Evolutionary conservation across 2,329 filamentous ascomycete genomes (phyloP).

Genomic region (Fusarium anthophilum): DNA sequence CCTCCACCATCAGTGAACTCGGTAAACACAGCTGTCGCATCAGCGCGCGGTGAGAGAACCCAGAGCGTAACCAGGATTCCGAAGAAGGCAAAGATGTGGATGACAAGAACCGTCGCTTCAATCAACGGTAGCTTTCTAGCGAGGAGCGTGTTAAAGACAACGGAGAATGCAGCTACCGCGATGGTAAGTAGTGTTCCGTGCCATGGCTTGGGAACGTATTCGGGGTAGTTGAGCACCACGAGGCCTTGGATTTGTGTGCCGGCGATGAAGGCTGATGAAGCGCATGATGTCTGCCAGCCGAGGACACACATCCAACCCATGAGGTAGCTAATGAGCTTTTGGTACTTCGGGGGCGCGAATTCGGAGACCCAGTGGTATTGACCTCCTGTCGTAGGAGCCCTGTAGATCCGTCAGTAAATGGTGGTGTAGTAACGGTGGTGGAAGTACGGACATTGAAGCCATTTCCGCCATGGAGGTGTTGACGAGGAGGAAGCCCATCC

Average conservation of each 20-base stretch:
- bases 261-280: slow-evolving; percentile 53
- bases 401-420: background rate
- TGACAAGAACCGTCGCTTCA: slow-evolving; percentile 25
- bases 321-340: slow-evolving; percentile 64
- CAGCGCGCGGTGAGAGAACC: slow-evolving; percentile 32
- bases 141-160: slow-evolving; percentile 31
- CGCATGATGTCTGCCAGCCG: slow-evolving; percentile 56
- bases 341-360: slow-evolving; percentile 57
- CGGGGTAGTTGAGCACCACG: slow-evolving; percentile 45
- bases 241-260: slow-evolving; percentile 58
- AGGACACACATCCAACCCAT: slow-evolving; percentile 57
- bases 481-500: slow-evolving; percentile 51
- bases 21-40: slow-evolving; percentile 29
- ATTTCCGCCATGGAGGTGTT: slow-evolving; percentile 59
- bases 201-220: slow-evolving; percentile 27
- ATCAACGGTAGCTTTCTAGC: slow-evolving; percentile 30
- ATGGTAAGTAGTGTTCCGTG: slow-evolving; percentile 32
- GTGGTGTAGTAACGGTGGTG: rapidly evolving
- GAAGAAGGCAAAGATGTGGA: slow-evolving; percentile 38
- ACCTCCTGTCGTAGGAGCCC: slow-evolving; percentile 64
- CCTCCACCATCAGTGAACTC: slow-evolving; percentile 35
- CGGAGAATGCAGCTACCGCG: slow-evolving; percentile 23
- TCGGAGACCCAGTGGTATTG: slow-evolving; percentile 69
- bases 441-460: slow-evolving; percentile 52
- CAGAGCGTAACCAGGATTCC: slow-evolving; percentile 33